Evolutionary conservation across 345 rosid species (phyloP).

Genomic region (Eucalyptus tenuipes): DNA sequence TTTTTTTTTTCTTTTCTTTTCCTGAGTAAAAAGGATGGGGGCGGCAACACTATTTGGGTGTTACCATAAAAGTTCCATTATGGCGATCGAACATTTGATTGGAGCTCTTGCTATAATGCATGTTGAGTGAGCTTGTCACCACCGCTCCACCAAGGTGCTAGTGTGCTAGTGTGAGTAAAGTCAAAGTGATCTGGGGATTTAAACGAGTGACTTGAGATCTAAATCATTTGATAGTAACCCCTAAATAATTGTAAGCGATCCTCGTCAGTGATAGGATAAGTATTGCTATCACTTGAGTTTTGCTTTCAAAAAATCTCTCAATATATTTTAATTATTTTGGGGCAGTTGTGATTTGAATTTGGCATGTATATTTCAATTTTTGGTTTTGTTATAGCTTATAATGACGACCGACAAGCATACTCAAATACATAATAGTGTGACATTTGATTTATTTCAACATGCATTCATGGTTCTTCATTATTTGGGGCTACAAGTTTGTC

Average conservation of each 20-base stretch:
- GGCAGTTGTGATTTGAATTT: not conserved
- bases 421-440: not conserved
- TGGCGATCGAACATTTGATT: not conserved
- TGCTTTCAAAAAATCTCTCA: not conserved
- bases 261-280: not conserved
- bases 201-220: not conserved
- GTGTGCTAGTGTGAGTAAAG: not conserved
- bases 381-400: too few species aligned
- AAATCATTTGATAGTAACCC: not conserved
- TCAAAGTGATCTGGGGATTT: not conserved
- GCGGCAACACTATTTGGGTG: not conserved
- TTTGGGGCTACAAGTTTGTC: fast-evolving
- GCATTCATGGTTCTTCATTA: not conserved
- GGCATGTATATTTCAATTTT: not conserved
- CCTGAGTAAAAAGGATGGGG: not conserved
- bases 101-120: not conserved
- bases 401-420: too few species aligned
- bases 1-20: not conserved
- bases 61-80: not conserved
- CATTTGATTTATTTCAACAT: too few species aligned
- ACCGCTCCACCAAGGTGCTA: not conserved
- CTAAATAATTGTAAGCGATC: not conserved
- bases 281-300: not conserved
- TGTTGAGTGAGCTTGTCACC: not conserved
- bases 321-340: not conserved